A percentile compares a stretch with the other conserved stretches of the same genome.
Evolutionary conservation across 805 yeast species (phyloP).

Genomic region (Saturnispora quitensis): DNA sequence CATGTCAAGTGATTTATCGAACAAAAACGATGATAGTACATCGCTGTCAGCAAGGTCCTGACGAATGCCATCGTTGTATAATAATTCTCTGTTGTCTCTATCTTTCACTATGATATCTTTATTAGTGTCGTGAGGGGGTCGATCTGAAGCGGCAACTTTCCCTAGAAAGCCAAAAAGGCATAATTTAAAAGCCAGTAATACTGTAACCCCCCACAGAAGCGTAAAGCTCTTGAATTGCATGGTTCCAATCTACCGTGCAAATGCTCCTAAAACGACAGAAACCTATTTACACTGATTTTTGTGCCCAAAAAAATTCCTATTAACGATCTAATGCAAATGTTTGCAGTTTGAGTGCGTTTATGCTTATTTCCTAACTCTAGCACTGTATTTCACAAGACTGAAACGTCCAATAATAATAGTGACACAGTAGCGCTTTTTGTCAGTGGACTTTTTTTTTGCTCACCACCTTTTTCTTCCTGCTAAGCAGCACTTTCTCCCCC

Average conservation of each 20-base stretch:
- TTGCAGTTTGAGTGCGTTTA: neutral
- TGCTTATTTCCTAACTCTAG: neutral
- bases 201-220: neutral
- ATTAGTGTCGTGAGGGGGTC: neutral
- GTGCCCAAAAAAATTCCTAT: neutral
- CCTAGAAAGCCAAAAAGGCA: neutral
- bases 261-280: neutral
- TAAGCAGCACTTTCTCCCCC: neutral
- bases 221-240: neutral
- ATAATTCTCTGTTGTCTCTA: neutral
- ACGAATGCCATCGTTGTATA: slow-evolving; percentile 4
- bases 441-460: neutral
- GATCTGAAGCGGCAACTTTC: neutral
- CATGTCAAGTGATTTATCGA: slow-evolving; percentile 15
- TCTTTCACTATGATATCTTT: neutral
- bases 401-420: neutral
- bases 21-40: neutral
- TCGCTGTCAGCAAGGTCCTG: neutral
- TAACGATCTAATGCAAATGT: neutral
- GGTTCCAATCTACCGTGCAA: neutral
- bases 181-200: neutral
- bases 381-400: neutral
- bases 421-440: neutral
- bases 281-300: neutral
- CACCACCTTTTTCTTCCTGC: neutral